Conservation (phyloP, 2,329 filamentous ascomycete species). For the Diaporthe velutina region DNA sequence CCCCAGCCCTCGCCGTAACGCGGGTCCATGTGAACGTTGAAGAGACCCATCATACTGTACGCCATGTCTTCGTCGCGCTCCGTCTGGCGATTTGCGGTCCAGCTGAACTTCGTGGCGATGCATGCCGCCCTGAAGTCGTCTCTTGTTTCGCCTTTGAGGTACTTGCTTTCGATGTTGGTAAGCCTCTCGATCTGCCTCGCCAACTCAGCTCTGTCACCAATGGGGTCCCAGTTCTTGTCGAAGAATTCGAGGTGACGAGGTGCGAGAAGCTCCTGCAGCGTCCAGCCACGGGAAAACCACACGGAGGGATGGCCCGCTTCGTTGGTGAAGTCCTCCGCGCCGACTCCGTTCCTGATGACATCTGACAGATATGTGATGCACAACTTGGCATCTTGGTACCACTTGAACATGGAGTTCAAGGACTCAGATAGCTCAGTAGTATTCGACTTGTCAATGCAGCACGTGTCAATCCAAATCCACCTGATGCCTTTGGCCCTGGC, state of each 20-base stretch:
- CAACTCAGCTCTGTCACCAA: not conserved
- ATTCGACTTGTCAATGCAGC: slow-evolving; percentile 32
- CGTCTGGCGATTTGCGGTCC: slow-evolving; percentile 50
- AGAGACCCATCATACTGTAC: slow-evolving; percentile 52
- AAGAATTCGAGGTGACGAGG: not conserved
- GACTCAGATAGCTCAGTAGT: slow-evolving; percentile 13
- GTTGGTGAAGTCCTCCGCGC: not conserved
- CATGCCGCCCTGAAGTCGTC: not conserved
- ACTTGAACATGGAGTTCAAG: slow-evolving; percentile 27
- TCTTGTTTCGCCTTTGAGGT: not conserved
- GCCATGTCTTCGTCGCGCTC: slow-evolving; percentile 49
- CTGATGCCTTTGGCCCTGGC: not conserved
- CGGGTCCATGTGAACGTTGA: slow-evolving; percentile 52
- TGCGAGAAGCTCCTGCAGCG: not conserved
- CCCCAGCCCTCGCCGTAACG: slow-evolving; percentile 52
- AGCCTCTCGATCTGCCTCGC: not conserved
- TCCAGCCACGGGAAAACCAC: not conserved
- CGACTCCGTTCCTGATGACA: not conserved
- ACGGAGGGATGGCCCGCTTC: not conserved
- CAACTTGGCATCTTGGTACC: slow-evolving; percentile 22
- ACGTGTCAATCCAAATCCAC: slow-evolving; percentile 32
- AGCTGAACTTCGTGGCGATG: slow-evolving; percentile 51
- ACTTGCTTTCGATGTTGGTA: not conserved
- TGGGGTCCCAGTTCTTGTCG: not conserved
- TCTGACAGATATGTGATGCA: slow-evolving; percentile 28